Conservation (phyloP, 1,139 yeast species). For the Zygosaccharomyces sapae region DNA sequence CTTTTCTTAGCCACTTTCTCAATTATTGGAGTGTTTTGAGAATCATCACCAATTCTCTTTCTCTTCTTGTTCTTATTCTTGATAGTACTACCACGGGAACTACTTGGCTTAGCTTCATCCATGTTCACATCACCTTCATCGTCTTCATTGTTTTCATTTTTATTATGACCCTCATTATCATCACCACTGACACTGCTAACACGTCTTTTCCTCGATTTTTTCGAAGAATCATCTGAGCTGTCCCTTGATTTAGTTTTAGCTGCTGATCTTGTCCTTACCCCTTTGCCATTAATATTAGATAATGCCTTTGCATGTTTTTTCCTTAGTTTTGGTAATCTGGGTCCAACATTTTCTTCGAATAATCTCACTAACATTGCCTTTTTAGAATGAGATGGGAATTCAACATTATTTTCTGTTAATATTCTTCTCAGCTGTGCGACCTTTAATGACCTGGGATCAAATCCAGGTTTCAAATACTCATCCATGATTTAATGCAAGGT, state of each 20-base stretch:
- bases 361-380: slow-evolving; percentile 56
- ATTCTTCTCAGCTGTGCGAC: slow-evolving; percentile 63
- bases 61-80: slow-evolving; percentile 9
- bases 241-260: slow-evolving; percentile 5
- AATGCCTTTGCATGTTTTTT: slow-evolving; percentile 13
- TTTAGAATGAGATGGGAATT: slow-evolving; percentile 56
- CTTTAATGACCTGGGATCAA: slow-evolving; percentile 58
- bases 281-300: slow-evolving; percentile 17
- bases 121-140: slow-evolving; percentile 9
- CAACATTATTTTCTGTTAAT: slow-evolving; percentile 52
- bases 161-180: background rate
- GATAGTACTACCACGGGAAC: background rate
- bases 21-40: slow-evolving; percentile 20
- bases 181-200: background rate
- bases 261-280: slow-evolving; percentile 9
- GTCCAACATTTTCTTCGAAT: slow-evolving; percentile 46
- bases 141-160: slow-evolving; percentile 4
- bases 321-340: slow-evolving; percentile 23
- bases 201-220: slow-evolving; percentile 8
- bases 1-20: slow-evolving; percentile 26
- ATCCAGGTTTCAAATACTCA: slow-evolving; percentile 32
- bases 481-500: background rate
- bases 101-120: slow-evolving; percentile 3
- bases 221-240: slow-evolving; percentile 3
- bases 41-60: slow-evolving; percentile 14